Conservation (phyloP, 2,329 filamentous ascomycete species). For the Trichoderma sp. region DNA sequence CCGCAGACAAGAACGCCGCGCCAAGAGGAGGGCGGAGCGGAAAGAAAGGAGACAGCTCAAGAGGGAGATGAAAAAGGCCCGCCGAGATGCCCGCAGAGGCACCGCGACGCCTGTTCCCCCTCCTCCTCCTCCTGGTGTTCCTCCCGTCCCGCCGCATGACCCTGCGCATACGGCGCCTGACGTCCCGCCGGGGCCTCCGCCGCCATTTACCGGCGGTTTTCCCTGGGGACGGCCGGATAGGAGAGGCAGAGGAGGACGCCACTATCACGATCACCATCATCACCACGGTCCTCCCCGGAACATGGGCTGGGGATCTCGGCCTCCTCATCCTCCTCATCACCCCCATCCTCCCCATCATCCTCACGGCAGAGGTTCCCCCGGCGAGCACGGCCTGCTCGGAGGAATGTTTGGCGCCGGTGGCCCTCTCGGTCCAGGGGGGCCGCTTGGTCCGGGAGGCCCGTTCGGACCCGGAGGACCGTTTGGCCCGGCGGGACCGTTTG, state of each 20-base stretch:
- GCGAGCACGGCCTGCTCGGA: conserved; percentile 26
- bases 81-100: conserved; percentile 38
- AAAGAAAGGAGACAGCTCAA: conserved; percentile 40
- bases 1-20: conserved; percentile 38
- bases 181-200: conserved; percentile 1
- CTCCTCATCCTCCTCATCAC: background rate
- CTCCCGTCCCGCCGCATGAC: conserved; percentile 17
- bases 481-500: conserved; percentile 23
- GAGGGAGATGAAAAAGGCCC: conserved; percentile 38
- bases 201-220: conserved; percentile 11
- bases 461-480: conserved; percentile 24
- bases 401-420: conserved; percentile 27
- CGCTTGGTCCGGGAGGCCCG: conserved; percentile 27
- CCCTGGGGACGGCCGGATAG: conserved; percentile 12
- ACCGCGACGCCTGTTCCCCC: conserved; percentile 24
- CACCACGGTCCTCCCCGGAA: conserved; percentile 21
- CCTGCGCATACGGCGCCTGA: background rate
- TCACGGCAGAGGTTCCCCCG: background rate
- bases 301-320: background rate
- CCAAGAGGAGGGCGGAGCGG: conserved; percentile 39
- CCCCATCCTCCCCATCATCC: background rate
- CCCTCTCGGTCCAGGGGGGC: conserved; percentile 26
- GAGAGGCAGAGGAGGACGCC: conserved; percentile 24
- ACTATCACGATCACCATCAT: background rate
- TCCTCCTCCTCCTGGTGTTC: conserved; percentile 8